Base-by-base conservation (phyloP, 306 rosid species). In the Trichosanthes truncata region DNA sequence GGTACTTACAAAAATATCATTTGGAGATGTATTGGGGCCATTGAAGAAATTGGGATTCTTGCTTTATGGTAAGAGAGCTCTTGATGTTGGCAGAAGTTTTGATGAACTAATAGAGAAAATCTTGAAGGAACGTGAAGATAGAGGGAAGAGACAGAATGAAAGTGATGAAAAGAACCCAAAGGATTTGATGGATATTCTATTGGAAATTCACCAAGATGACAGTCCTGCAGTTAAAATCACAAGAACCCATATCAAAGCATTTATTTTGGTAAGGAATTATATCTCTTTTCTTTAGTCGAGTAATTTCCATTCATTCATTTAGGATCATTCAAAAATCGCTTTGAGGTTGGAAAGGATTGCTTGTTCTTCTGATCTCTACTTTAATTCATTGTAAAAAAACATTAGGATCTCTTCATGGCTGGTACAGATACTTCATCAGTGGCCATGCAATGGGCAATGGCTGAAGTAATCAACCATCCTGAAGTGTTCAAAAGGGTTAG, bases 381-480 rank as follows among this genome's bases (percentile, higher is more conserved):
- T n/a, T 46, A 46, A 60, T 60, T 60, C 9, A 26, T 60, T 12
- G 18, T 11, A 29, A 61, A 33, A 62, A n/a, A n/a, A n/a, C n/a
- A 66, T 14, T 83, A 87, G 91, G 89, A 92, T 55, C 41, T 92
- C 35, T 87, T 90, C 78, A 41, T 82, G 59, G 97, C 85, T 3
- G 97, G 97, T 74, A 87, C 97, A 0, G 90, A 85, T 79, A 90
- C 91, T 9, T 79, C 95, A 4, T 87, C 94, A 1, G 79, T 83
- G 1, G 88, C 91, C 0, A 84, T 78, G 0, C 91, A 87, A 76
- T 91, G 97, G 96, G 91, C 85, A 14, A 7, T 93, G 36, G 84
- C 90, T 9, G 91, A 91, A 77, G 83, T 89, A 0, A 84, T 87
- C 46, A 86, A 87, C 84, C 87, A 89, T 46, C 90, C 90, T 0